Percentiles rank a stretch among this genome's conserved stretches.
These are phyloP conservation scores for Millerozyma miso DNA, from an alignment of 805 yeast species.

Conservation along the genomic window DNA sequence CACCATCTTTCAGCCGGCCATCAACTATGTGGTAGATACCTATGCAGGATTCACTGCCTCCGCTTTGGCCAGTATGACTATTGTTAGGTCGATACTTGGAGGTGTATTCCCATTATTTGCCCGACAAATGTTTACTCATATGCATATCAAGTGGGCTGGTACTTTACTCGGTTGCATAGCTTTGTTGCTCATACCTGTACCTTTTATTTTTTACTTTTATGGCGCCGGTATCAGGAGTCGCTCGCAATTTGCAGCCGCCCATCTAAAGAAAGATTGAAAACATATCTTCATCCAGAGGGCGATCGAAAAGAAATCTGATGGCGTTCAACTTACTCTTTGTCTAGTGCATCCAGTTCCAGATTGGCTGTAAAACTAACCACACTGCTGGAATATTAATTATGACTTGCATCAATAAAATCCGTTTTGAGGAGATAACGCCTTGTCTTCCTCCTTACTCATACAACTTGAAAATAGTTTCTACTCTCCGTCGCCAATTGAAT, in stretches of 20 bases:
- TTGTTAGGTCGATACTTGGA: conserved; percentile 48
- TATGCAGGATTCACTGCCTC: conserved; percentile 50
- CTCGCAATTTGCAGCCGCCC: conserved; percentile 10
- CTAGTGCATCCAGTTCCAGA: no score
- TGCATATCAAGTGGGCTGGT: conserved; percentile 48
- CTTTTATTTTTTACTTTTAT: conserved; percentile 42
- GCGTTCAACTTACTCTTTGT: no score
- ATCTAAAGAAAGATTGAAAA: not conserved
- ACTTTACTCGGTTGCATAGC: conserved; percentile 48
- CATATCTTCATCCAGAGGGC: no score
- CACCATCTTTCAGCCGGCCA: conserved; percentile 47
- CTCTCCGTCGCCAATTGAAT: no score
- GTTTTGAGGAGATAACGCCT: no score
- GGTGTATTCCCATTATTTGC: conserved; percentile 54
- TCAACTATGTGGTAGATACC: conserved; percentile 54
- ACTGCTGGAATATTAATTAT: no score
- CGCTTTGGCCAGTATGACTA: conserved; percentile 53
- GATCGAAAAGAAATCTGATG: no score
- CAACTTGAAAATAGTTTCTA: no score
- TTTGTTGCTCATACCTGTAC: conserved; percentile 45
- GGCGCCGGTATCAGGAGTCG: conserved; percentile 29
- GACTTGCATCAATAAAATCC: no score
- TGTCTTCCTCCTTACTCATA: no score
- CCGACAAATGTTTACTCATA: conserved; percentile 37
- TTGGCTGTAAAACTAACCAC: no score